Evolutionary conservation across 495 filamentous ascomycete genomes (phyloP), one percentile per base, ranked within the genome.

Genomic region (Talaromyces adpressus): DNA sequence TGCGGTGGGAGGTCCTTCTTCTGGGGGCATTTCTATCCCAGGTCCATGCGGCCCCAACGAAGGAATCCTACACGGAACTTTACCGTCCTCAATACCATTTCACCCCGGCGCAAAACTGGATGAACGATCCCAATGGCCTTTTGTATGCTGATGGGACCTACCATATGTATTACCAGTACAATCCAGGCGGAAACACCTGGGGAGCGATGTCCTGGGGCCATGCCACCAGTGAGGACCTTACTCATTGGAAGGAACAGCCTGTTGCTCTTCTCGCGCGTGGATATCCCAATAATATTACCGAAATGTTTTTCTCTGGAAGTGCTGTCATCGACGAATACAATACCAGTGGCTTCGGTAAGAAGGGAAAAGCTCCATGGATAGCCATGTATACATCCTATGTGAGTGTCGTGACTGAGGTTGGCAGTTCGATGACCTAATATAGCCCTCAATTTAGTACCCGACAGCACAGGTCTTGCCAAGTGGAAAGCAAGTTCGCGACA

Each of bases 51-150:
- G 54, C 6, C 54, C 54, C 0, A 57, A 6, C 54, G 8, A 57
- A 30, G 34, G 36, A 65, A 71, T 68, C 57, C 3, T 85, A 84
- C 64, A 69, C 59, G 14, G 76, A 81, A 22, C 66, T 70, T 25
- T 75, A 78, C 63, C 77, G 83, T 54, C 80, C 80, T 20, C 68
- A 73, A 47, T 75, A 67, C 57, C 84, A 87, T 69, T 87, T 78
- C 71, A 79, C 79, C 14, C 83, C 84, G 0, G 73, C 75, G 3
- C 64, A 67, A 22, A 70, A 77, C 60, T 87, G 84, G 68, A 85
- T 86, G 78, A 85, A 86, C 66, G 84, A 86, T 65, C 83, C 85
- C 7, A 85, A 82, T 70, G 84, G 85, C 56, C 78, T 86, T 64
- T 75, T 85, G 32, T 70, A 72, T 61, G 57, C 64, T 34, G 62